Base-by-base conservation (phyloP, 169 alveolate genomes). In the Blepharisma undulans region DNA sequence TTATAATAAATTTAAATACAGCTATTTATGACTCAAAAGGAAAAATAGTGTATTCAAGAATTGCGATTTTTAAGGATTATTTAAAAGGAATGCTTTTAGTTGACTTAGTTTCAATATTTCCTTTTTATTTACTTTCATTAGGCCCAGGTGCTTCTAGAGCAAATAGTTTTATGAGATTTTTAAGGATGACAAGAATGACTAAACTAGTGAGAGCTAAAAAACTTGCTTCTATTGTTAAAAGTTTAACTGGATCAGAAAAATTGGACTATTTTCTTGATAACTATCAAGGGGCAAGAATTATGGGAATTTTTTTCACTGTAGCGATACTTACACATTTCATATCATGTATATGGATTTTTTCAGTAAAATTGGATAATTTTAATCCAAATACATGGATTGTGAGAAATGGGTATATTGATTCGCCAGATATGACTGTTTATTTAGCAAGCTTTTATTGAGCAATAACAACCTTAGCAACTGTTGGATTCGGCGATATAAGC, bases 261-360 rank as follows among this genome's bases (percentile, higher is more conserved):
- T 5, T 84, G 0, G 89, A 84, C 8, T 48, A 84, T 84, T 60
- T 22, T 72, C 89, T 32, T 21, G 92, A 88, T 22, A 84, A 93
- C 33, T 87, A 85, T 76, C 93, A 93, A 21, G 74, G 91, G 21
- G 33, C 91, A 7, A 93, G 95, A 78, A 32, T 93, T 21, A 21
- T 86, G 3, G 61, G 74, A 3, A 29, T 93, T 19, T 89, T 92
- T 48, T 71, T 96, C 7, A 72, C 93, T 36, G 95, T 94, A 0
- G 33, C 86, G 36, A 60, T 94, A 18, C 84, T 91, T n/a, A 94
- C 94, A 18, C 98, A 96, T 84, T 86, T 96, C 21, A 84, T 93
- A 22, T 90, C 95, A 18, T 96, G 98, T 76, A 33, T 96, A 29
- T 96, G 97, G 97, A 91, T 72, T 60, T 85, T 89, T 29, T 86